Evolutionary conservation across 345 rosid genomes (phyloP), one percentile per base, ranked within the genome.

Genomic region (Eucalyptus cloeziana): DNA sequence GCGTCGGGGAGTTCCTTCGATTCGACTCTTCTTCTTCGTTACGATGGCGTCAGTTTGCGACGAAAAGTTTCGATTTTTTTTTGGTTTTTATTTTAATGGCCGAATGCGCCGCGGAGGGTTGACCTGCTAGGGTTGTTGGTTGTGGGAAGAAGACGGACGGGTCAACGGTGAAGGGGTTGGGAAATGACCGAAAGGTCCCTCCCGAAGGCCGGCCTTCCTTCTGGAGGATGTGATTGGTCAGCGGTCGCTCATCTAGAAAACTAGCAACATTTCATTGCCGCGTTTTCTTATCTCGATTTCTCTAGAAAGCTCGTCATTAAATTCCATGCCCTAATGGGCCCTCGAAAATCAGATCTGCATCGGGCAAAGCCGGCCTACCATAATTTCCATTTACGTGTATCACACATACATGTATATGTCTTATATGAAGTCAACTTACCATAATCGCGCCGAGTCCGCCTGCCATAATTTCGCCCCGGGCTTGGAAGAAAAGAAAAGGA

Each of bases 401-500:
- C 56, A 2, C 9, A 7, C 9, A 52, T 19, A 7, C 56, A 19
- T 7, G 4, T 52, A 52, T 52, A 52, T 52, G 22, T 52, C 19
- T 51, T 52, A 19, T 9, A 1, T 52, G 4, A 52, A 19, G 10
- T 52, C 24, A 4, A 10, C 56, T 52, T 52, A 52, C 10, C 24
- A 52, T 52, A 52, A 52, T 52, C 1, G 2, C 0, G 56, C 2
- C 24, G 0, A 52, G 4, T 40, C 43, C 43, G 43, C 43, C 43
- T 40, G 43, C 43, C 43, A 40, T 43, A 43, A 19, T 19, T 52
- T 52, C 10, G 2, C 5, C 25, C 2, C 0, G 0, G 5, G 58
- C 4, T 19, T 52, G 10, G 0, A 52, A 52, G 58, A 52, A 19
- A 52, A 52, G 0, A 52, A 52, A 52, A 52, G 4, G 25, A 52